Conservation (phyloP, 345 rosid genomes). For the Salix arbutifolia region DNA sequence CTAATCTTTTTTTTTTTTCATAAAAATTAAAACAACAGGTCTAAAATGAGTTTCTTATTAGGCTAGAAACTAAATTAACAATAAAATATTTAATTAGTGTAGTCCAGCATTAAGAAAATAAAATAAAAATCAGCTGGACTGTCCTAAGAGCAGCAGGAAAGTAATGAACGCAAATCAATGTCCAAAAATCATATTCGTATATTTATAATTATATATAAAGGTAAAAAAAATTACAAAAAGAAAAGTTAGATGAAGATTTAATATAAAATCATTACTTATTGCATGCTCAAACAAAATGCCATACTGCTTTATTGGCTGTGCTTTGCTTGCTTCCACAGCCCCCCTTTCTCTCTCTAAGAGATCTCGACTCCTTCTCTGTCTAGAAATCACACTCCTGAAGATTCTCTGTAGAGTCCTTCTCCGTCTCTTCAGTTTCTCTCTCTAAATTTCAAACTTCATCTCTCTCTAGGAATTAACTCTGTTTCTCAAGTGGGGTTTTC, state of each 20-base stretch:
- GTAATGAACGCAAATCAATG: too few relatives aligned
- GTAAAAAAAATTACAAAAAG: too few relatives aligned
- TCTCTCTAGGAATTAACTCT: background rate
- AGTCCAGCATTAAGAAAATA: too few relatives aligned
- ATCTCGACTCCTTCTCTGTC: constrained; percentile 24
- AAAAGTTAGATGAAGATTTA: background rate
- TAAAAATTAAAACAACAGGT: too few relatives aligned
- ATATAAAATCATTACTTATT: constrained; percentile 7
- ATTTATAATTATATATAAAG: too few relatives aligned
- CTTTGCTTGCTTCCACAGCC: constrained; percentile 32
- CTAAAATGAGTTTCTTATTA: too few relatives aligned
- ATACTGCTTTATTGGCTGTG: constrained; percentile 45
- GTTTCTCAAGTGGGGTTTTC: constrained; percentile 11
- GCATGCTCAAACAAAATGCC: constrained; percentile 40
- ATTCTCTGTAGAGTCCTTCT: constrained; percentile 16
- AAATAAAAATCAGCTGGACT: too few relatives aligned
- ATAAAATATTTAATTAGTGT: too few relatives aligned
- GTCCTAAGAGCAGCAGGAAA: too few relatives aligned
- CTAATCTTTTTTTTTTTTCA: too few relatives aligned
- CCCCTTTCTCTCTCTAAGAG: constrained; percentile 32
- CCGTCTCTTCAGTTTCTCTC: constrained; percentile 17
- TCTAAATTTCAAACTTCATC: constrained; percentile 1
- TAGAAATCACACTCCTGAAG: background rate
- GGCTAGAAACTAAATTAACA: too few relatives aligned
- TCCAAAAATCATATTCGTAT: too few relatives aligned